Evolutionary conservation across 139 green algal genomes (phyloP), one percentile per base, ranked within the genome.

Genomic region (Chlorella vulgaris): DNA sequence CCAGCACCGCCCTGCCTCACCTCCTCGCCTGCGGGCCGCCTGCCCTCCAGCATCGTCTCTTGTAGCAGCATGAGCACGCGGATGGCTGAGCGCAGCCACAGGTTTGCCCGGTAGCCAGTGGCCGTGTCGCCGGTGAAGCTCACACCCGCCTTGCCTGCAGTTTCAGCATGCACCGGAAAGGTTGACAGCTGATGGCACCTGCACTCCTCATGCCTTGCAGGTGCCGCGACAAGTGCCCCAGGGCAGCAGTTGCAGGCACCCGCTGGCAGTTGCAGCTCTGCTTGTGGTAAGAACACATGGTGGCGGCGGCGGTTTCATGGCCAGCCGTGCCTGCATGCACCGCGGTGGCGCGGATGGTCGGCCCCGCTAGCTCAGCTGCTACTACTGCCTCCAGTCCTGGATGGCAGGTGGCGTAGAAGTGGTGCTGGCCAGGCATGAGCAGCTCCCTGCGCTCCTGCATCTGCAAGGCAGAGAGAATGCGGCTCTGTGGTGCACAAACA

Each of bases 361-460:
- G 28, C 19, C 70, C 81, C 0, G 26, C 24, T 19, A 97, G 87
- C 86, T 97, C 94, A 3, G 38, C 26, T 1, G 89, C 92, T 22
- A 96, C 85, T 4, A 94, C 84, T 68, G 89, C 80, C 61, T 98
- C 93, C n/a, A 97, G 67, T 0, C 94, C 94, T 7, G 94, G 94
- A 26, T 93, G 88, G 79, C 94, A 98, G 0, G 94, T 96, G 10
- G 87, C 94, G 43, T 90, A 94, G 85, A 86, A 96, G 29, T 60
- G 65, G 28, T 60, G 55, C 8, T 71, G 58, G 19, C 58, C 74
- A 1, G 58, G 55, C 39, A n/a, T 13, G 28, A 70, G 58, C 28
- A 8, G 55, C 38, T 70, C 26, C n/a, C 58, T 13, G 39, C 74
- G 74, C 58, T 80, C 55, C 58, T 71, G 61, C 24, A 58, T 22